These are phyloP conservation scores for Pterula multifida DNA, from an alignment of 1,284 basidiomycete genomes.

Conservation along the genomic window DNA sequence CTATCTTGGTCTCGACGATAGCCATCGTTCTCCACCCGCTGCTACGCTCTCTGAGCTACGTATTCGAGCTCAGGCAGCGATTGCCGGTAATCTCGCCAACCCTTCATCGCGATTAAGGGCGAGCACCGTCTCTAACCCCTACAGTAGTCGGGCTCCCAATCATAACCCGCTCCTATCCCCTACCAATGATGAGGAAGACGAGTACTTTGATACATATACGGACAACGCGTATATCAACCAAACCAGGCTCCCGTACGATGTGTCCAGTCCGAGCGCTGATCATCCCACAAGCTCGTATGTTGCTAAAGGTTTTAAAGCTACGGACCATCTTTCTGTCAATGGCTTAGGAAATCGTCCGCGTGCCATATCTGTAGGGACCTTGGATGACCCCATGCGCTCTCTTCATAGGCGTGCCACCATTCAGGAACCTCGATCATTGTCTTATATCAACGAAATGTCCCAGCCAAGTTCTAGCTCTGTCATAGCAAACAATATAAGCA, in stretches of 20 bases:
- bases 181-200: conserved; percentile 59
- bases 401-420: conserved; percentile 51
- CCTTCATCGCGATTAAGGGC: conserved; percentile 73
- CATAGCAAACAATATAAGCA: not conserved
- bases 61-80: conserved; percentile 79
- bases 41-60: conserved; percentile 78
- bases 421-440: conserved; percentile 50
- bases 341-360: conserved; percentile 42
- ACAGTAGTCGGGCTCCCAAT: conserved; percentile 49
- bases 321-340: conserved; percentile 51
- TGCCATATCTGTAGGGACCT: conserved; percentile 82
- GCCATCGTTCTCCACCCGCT: conserved; percentile 52
- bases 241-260: conserved; percentile 48
- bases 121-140: conserved; percentile 83
- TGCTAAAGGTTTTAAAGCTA: conserved; percentile 59
- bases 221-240: conserved; percentile 38
- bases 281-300: conserved; percentile 48
- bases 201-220: conserved; percentile 53
- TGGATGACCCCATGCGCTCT: conserved; percentile 66
- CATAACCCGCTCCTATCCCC: conserved; percentile 45
- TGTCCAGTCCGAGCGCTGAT: conserved; percentile 32
- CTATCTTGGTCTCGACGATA: conserved; percentile 86
- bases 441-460: conserved; percentile 26
- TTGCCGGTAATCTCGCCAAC: conserved; percentile 64
- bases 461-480: not conserved